phyloP scores from a whole-genome alignment of 148 eudicot genomes.

The Nepenthes mirabilis region DNA sequence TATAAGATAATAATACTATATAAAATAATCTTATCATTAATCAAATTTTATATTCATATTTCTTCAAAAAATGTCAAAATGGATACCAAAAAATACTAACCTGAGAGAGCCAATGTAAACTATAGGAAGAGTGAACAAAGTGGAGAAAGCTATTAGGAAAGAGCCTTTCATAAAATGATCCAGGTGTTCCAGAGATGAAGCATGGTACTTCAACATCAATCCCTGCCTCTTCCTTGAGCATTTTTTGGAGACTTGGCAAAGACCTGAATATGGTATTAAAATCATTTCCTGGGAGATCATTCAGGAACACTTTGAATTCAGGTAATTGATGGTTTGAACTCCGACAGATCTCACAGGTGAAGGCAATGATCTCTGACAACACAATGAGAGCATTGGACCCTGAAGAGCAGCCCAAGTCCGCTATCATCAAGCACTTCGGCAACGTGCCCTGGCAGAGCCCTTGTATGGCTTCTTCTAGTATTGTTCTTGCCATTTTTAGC shows the following conservation, averaged over 20 bases:
- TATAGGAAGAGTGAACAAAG: constrained; percentile 59
- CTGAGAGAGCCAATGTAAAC: constrained; percentile 68
- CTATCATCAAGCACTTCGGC: constrained; percentile 24
- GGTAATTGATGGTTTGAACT: constrained; percentile 12
- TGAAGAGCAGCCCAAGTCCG: constrained; percentile 62
- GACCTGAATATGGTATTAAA: constrained; percentile 25
- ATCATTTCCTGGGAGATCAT: constrained; percentile 47
- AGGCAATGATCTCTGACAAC: constrained; percentile 17
- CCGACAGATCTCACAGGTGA: constrained; percentile 8
- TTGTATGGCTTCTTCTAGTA: constrained; percentile 12
- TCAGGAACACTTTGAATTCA: constrained; percentile 34
- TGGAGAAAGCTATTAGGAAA: constrained; percentile 40
- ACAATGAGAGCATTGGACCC: constrained; percentile 36
- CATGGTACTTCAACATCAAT: constrained; percentile 12
- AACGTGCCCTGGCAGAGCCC: constrained; percentile 8
- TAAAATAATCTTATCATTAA: not conserved
- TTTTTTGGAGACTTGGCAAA: constrained; percentile 10
- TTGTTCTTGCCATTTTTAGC: constrained; percentile 3
- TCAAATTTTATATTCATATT: no score
- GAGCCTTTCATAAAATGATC: constrained; percentile 56
- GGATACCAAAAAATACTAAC: constrained; percentile 11
- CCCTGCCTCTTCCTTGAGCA: constrained; percentile 7
- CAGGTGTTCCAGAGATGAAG: constrained; percentile 42
- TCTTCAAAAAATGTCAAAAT: not conserved
- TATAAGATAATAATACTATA: no score